A percentile compares a stretch with the other conserved stretches of the same genome.
Conservation (phyloP, 1,139 yeast species). For the Saccharomycopsis hybrid region DNA sequence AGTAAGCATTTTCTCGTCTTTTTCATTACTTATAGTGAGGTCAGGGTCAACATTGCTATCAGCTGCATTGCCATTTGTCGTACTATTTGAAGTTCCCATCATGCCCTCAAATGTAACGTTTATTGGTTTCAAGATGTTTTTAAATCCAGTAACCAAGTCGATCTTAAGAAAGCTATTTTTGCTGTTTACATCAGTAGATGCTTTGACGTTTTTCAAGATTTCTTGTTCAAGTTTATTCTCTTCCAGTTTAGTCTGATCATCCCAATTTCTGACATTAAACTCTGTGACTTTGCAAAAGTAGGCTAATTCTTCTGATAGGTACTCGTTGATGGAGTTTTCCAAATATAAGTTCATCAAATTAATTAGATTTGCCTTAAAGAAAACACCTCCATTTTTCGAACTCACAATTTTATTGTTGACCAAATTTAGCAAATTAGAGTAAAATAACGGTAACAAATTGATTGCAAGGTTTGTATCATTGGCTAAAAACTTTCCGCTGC, state of each 20-base stretch:
- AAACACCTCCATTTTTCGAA: constrained; percentile 31
- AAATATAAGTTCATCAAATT: constrained; percentile 42
- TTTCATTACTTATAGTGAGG: constrained; percentile 11
- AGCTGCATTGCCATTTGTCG: background rate
- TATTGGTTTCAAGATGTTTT: constrained; percentile 20
- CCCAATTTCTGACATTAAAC: constrained; percentile 20
- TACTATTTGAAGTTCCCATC: too few species aligned
- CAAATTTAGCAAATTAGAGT: constrained; percentile 23
- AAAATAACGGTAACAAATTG: constrained; percentile 25
- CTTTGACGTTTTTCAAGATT: constrained; percentile 21
- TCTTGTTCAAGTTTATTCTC: constrained; percentile 36
- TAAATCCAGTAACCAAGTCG: constrained; percentile 20
- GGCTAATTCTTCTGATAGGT: constrained; percentile 40
- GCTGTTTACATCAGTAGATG: constrained; percentile 9
- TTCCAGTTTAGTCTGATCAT: constrained; percentile 36
- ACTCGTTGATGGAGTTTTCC: constrained; percentile 44
- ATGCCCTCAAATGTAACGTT: constrained; percentile 16
- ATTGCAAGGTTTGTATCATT: constrained; percentile 7
- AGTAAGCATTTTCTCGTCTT: constrained; percentile 29
- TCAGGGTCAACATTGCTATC: background rate
- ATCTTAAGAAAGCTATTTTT: constrained; percentile 20
- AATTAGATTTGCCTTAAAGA: constrained; percentile 29
- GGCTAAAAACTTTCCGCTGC: constrained; percentile 1
- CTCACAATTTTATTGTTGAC: constrained; percentile 30
- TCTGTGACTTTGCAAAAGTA: constrained; percentile 24